Conservation (phyloP, 306 rosid species). For the Urtica urens region DNA sequence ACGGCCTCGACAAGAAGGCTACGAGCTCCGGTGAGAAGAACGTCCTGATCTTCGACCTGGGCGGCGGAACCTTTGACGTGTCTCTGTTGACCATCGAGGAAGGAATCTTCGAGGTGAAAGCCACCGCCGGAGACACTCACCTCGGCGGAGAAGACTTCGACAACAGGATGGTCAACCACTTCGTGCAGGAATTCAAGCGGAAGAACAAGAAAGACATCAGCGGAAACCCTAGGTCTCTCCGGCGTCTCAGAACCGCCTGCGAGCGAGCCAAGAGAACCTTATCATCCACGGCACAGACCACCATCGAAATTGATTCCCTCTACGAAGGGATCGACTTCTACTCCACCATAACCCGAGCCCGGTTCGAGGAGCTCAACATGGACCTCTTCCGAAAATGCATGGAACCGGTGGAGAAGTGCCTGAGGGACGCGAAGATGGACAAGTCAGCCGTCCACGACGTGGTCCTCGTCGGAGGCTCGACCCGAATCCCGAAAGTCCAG, state of each 20-base stretch:
- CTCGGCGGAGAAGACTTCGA: slow-evolving; percentile 36
- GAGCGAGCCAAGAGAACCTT: slow-evolving; percentile 36
- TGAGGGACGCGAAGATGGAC: slow-evolving; percentile 23
- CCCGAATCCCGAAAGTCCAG: slow-evolving; percentile 36
- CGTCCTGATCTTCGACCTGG: slow-evolving; percentile 30
- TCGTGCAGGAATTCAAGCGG: slow-evolving; percentile 27
- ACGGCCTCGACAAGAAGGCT: slow-evolving; percentile 27
- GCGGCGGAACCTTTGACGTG: slow-evolving; percentile 32
- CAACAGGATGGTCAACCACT: slow-evolving; percentile 23
- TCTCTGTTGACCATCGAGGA: slow-evolving; percentile 27
- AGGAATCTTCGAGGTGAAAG: slow-evolving; percentile 26
- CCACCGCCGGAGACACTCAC: slow-evolving; percentile 27
- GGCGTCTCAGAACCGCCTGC: slow-evolving; percentile 25
- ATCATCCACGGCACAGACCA: slow-evolving; percentile 25
- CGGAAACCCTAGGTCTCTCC: slow-evolving; percentile 21
- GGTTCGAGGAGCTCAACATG: slow-evolving; percentile 30
- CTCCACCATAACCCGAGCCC: slow-evolving; percentile 14
- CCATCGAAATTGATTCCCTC: slow-evolving; percentile 35
- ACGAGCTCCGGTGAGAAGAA: slow-evolving; percentile 12
- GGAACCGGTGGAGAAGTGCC: slow-evolving; percentile 34
- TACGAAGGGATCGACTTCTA: slow-evolving; percentile 26
- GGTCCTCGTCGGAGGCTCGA: slow-evolving; percentile 34
- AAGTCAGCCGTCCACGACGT: slow-evolving; percentile 23
- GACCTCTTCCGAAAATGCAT: slow-evolving; percentile 25
- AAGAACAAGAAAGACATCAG: slow-evolving; percentile 26